Base-by-base conservation (phyloP, 2,329 filamentous ascomycete genomes). In the Colletotrichum spaethianum region DNA sequence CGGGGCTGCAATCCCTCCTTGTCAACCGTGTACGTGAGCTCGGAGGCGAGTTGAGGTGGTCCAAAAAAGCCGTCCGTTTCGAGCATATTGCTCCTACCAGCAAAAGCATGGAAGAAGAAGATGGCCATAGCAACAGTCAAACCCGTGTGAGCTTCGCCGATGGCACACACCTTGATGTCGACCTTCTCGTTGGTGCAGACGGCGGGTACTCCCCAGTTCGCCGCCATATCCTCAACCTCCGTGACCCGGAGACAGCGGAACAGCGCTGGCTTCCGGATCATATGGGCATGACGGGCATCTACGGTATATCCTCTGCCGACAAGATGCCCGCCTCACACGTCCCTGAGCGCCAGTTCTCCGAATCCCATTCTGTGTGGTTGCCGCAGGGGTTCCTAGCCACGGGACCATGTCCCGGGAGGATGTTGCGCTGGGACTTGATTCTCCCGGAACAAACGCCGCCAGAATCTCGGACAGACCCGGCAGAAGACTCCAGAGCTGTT, bases 381-480 rank as follows among this genome's bases (percentile, higher is more conserved):
- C 57, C 74, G 7, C 67, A 56, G 18, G 76, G 76, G 0, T 76
- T 72, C 11, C 62, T 78, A 1, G 66, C 76, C 1, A 75, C 76
- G 0, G 76, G 74, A 0, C 76, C 76, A 0, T 76, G 73, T 44
- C 72, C 72, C 1, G 65, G 67, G 6, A 64, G 67, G 28, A 76
- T 74, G 71, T 74, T 75, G 11, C 73, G 77, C 18, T 78, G 77
- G 77, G 76, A 78, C 38, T 67, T 78, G n/a, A 67, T 78, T 18
- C 57, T 78, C 23, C 75, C 75, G 0, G 75, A 78, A 18, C n/a
- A 53, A 4, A 57, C 73, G 8, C 63, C 74, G 2, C 74, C 73
- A 4, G 33, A 36, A 9, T 7, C 40, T 5, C n/a, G 18, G 4
- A 0, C 36, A 14, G 46, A 26, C 4, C n/a, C 56, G 26, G 40